phyloP scores from a whole-genome alignment of 1,284 basidiomycete genomes.

The Tilletia setariae region DNA sequence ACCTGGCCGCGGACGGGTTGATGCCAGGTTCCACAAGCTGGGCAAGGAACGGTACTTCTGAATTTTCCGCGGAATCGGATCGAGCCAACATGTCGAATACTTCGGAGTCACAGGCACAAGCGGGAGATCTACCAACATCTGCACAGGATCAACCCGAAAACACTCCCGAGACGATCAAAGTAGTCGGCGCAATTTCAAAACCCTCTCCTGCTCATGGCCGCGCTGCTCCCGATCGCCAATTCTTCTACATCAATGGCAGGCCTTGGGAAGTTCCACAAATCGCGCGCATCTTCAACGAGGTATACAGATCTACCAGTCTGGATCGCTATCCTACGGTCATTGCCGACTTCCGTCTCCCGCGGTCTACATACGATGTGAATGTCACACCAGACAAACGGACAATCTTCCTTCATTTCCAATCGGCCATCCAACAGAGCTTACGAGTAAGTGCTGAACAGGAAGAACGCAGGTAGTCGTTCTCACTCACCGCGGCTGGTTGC shows the following conservation, averaged over 20 bases:
- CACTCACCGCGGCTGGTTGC: background rate
- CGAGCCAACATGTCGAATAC: too few relatives aligned
- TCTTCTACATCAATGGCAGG: constrained; percentile 88
- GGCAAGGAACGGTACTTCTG: too few relatives aligned
- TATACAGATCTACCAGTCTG: constrained; percentile 46
- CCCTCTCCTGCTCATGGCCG: constrained; percentile 68
- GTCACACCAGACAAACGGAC: constrained; percentile 95
- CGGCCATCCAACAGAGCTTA: constrained; percentile 71
- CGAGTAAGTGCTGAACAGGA: constrained; percentile 61
- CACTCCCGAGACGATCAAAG: constrained; percentile 56
- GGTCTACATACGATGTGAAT: constrained; percentile 86
- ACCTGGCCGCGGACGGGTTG: too few relatives aligned
- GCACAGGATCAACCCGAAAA: background rate
- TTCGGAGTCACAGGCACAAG: background rate
- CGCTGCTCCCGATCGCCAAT: constrained; percentile 73
- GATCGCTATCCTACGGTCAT: constrained; percentile 67
- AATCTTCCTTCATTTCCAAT: constrained; percentile 85
- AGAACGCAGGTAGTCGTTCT: background rate
- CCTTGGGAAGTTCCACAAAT: constrained; percentile 72
- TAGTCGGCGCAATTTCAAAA: constrained; percentile 75
- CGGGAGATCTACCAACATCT: constrained; percentile 7
- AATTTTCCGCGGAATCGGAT: too few relatives aligned
- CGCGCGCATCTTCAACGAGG: constrained; percentile 46
- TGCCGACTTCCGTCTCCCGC: constrained; percentile 76
- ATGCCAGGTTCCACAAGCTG: too few relatives aligned